These are phyloP conservation scores for Antrodiella citrinella DNA, from an alignment of 768 basidiomycete species.

Conservation along the genomic window DNA sequence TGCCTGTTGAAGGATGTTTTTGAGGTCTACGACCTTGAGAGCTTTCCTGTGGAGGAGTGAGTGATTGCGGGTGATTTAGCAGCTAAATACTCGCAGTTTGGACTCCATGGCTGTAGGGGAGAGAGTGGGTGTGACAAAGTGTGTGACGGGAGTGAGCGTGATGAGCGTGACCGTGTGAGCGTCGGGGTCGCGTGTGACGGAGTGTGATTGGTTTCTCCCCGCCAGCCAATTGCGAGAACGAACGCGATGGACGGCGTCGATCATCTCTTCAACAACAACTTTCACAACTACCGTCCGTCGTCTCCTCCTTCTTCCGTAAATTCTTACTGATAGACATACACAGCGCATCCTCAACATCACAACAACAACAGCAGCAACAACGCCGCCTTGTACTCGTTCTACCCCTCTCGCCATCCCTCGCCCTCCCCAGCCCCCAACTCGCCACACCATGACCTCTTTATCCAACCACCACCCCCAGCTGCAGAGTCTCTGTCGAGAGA, in stretches of 20 bases:
- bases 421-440: constrained; percentile 18
- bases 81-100: too few relatives aligned
- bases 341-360: constrained; percentile 14
- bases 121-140: too few relatives aligned
- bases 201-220: too few relatives aligned
- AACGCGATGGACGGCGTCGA: constrained; percentile 40
- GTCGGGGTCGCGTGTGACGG: too few relatives aligned
- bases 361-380: constrained; percentile 13
- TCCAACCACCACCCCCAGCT: constrained; percentile 19
- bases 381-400: constrained; percentile 19
- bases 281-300: constrained; percentile 33
- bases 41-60: too few relatives aligned
- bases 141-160: too few relatives aligned
- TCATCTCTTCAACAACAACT: constrained; percentile 53
- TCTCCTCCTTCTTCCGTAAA: constrained; percentile 25
- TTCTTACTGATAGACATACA: constrained; percentile 10
- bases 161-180: too few relatives aligned
- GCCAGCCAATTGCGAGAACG: too few relatives aligned
- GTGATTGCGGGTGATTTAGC: too few relatives aligned
- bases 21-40: constrained; percentile 68
- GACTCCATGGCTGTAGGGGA: too few relatives aligned
- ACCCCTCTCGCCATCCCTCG: constrained; percentile 26
- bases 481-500: constrained; percentile 10
- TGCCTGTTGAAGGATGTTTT: constrained; percentile 49
- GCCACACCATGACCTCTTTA: constrained; percentile 27